Percentiles rank a stretch among this genome's conserved stretches.
phyloP scores from a whole-genome alignment of 192 early-diverging fungal species.

The Spinellus fusiger region DNA sequence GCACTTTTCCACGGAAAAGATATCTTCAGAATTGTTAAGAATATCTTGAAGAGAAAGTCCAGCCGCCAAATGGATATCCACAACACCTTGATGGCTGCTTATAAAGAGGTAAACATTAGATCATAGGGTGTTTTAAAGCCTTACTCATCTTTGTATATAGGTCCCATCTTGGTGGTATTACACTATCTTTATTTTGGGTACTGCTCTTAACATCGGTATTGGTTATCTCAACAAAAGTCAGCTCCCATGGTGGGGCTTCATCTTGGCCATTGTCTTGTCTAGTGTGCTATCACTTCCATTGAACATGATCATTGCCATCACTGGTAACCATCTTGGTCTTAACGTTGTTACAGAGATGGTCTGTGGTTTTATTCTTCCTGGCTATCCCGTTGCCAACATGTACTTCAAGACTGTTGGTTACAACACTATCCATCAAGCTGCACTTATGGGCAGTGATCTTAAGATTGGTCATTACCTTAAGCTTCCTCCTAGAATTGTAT shows the following conservation, averaged over 20 bases:
- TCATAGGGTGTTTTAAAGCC: background rate
- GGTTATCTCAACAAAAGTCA: constrained; percentile 23
- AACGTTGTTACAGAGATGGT: constrained; percentile 61
- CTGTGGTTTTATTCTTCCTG: constrained; percentile 56
- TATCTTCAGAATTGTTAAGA: constrained; percentile 44
- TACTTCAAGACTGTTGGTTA: constrained; percentile 51
- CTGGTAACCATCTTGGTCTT: constrained; percentile 39
- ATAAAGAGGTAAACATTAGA: constrained; percentile 39
- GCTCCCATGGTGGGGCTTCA: constrained; percentile 33
- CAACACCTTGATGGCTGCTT: constrained; percentile 53
- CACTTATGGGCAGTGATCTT: constrained; percentile 45
- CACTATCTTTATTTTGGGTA: constrained; percentile 41
- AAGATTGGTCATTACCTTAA: constrained; percentile 71
- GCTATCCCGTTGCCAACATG: constrained; percentile 48
- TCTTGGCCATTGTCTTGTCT: constrained; percentile 32
- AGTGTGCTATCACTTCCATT: constrained; percentile 42
- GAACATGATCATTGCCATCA: constrained; percentile 51
- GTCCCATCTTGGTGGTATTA: constrained; percentile 74
- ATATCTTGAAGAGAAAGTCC: constrained; percentile 30
- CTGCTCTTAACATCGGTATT: constrained; percentile 37
- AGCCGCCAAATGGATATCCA: constrained; percentile 47
- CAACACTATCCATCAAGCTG: constrained; percentile 32
- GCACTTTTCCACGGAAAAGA: constrained; percentile 58
- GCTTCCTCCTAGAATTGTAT: constrained; percentile 67
- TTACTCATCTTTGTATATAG: background rate